Evolutionary conservation across 148 eudicot species (phyloP), one percentile per base, ranked within the genome.

Genomic region (Nepenthes mirabilis): DNA sequence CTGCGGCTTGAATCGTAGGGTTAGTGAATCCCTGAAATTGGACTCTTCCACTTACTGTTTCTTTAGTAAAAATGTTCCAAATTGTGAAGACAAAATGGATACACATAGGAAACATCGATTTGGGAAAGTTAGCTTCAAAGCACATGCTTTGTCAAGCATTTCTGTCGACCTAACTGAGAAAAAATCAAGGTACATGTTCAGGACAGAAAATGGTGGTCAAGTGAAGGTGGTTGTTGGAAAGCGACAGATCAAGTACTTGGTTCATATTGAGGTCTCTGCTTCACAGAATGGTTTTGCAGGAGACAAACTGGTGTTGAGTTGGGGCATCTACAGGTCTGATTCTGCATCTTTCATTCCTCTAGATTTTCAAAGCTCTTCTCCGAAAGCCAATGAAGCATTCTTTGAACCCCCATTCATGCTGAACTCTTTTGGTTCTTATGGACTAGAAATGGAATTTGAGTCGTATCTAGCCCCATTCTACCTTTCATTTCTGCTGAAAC

Each of bases 271-370:
- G 72, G 75, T 86, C 66, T 63, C 74, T 47, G 77, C 85, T 52
- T 63, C 70, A 49, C 65, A 75, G 56, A 61, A 55, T 34, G 59
- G 36, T 66, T 68, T 37, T 35, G 61, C 55, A 35, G 53, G 73
- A 45, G 71, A 73, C 59, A 79, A 79, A 61, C 70, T 86, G 66
- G 47, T 82, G 50, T 72, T 94, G 74, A 50, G 60, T 69, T 94
- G 99, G 99, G 91, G 91, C 45, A 61, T 89, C 6, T 89, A 77
- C 64, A 82, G 87, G 58, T 87, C 88, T 63, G 84, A 89, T 77
- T 82, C 96, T 52, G 67, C 79, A 32, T 68, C 78, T 48, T 84
- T 77, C 63, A 82, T 88, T 74, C 84, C 95, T 49, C 62, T 80
- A 53, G 86, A 82, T 59, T 70, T 59, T 53, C 69, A 61, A 36